Conservation (phyloP, 2,329 filamentous ascomycete species). For the Fusarium sp. region DNA sequence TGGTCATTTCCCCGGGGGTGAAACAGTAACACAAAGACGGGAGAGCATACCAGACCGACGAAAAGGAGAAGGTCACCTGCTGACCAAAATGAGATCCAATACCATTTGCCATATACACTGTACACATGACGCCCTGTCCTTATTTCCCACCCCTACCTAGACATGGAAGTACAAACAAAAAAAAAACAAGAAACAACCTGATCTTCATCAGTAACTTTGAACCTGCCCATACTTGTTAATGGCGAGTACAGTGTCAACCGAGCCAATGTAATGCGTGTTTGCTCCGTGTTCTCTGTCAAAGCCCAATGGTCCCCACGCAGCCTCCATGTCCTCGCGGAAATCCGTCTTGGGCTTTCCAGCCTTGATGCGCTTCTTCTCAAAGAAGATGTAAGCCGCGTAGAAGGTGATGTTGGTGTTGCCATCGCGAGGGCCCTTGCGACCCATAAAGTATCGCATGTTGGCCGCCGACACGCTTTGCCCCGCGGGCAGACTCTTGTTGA, state of each 20-base stretch:
- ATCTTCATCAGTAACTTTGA: background rate
- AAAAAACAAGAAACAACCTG: background rate
- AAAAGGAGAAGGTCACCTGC: background rate
- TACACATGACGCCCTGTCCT: background rate
- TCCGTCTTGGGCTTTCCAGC: conserved; percentile 64
- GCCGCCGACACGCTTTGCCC: conserved; percentile 55
- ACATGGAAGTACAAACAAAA: background rate
- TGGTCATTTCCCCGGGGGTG: background rate
- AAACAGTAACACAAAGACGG: conserved; percentile 12
- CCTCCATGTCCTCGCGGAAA: conserved; percentile 65
- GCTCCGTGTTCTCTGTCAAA: conserved; percentile 39
- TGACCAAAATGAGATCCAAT: background rate
- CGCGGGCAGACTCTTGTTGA: conserved; percentile 56
- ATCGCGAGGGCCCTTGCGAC: conserved; percentile 59
- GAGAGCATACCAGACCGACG: background rate
- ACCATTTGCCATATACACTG: background rate
- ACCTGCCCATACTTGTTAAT: conserved; percentile 41
- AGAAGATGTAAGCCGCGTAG: conserved; percentile 69
- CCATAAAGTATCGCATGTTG: conserved; percentile 63
- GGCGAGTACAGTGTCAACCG: conserved; percentile 10
- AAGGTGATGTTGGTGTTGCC: conserved; percentile 64
- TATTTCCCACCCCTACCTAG: background rate
- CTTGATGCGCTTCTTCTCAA: conserved; percentile 68
- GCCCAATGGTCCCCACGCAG: conserved; percentile 42
- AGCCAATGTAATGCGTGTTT: conserved; percentile 15